phyloP scores from a whole-genome alignment of 495 filamentous ascomycete genomes.

The Annulohypoxylon nitens region DNA sequence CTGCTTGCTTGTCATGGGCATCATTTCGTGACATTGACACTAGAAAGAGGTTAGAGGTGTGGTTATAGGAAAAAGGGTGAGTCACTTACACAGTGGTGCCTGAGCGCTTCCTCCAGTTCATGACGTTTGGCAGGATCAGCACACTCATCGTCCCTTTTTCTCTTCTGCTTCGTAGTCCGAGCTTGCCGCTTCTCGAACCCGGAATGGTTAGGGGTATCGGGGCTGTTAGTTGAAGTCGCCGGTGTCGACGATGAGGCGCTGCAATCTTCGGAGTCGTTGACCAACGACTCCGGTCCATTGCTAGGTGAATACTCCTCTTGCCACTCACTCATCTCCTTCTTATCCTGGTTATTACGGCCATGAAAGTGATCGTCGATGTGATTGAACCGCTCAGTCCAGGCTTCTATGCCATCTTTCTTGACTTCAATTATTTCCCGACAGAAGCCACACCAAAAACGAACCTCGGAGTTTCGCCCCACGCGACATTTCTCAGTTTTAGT shows the following conservation, averaged over 20 bases:
- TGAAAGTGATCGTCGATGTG: conserved; percentile 88
- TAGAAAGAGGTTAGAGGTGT: conserved; percentile 31
- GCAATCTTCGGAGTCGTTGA: conserved; percentile 33
- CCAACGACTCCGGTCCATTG: not conserved
- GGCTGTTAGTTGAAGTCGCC: conserved; percentile 7
- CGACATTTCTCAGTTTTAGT: conserved; percentile 64
- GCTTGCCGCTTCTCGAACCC: conserved; percentile 13
- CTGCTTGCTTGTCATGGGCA: conserved; percentile 37
- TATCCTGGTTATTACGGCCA: conserved; percentile 50
- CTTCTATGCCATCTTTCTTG: conserved; percentile 65
- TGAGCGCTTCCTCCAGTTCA: conserved; percentile 18
- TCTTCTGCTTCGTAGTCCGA: conserved; percentile 37
- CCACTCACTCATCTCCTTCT: conserved; percentile 56
- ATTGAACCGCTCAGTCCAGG: conserved; percentile 83
- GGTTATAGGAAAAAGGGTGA: conserved; percentile 8
- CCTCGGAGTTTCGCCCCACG: conserved; percentile 77
- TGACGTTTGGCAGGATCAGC: conserved; percentile 28
- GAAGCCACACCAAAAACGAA: conserved; percentile 92
- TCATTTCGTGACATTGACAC: conserved; percentile 43
- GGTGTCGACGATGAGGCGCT: conserved; percentile 6
- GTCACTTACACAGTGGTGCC: conserved; percentile 36
- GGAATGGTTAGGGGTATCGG: not conserved
- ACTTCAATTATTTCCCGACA: conserved; percentile 72
- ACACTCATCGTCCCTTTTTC: conserved; percentile 40
- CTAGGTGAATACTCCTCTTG: conserved; percentile 47